These are phyloP conservation scores for Nicotiana noctiflora DNA, from an alignment of 257 asterid species.

Conservation along the genomic window DNA sequence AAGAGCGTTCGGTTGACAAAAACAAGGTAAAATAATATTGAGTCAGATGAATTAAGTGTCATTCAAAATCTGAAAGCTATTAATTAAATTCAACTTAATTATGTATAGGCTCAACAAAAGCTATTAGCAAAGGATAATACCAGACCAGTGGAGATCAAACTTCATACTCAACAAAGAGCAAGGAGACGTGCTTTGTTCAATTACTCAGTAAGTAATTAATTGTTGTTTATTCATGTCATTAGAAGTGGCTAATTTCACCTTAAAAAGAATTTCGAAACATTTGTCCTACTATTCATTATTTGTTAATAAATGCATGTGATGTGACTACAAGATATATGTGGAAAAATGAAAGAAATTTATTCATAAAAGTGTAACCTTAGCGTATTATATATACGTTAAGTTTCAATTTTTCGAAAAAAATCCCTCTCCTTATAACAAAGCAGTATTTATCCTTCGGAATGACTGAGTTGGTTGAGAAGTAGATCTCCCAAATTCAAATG, in stretches of 20 bases:
- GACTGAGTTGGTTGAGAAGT: too few relatives aligned
- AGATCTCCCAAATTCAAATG: too few relatives aligned
- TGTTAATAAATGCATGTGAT: neutral
- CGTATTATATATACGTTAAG: too few relatives aligned
- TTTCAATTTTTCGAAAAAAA: too few relatives aligned
- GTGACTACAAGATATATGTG: neutral
- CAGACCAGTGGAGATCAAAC: conserved; percentile 52
- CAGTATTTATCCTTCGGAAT: too few relatives aligned
- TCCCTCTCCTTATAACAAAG: too few relatives aligned
- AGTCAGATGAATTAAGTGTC: neutral
- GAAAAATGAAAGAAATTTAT: too few relatives aligned
- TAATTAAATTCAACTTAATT: neutral
- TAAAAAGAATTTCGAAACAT: neutral
- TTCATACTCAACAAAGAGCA: conserved; percentile 76
- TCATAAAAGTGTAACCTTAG: neutral
- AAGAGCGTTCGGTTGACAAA: conserved; percentile 20
- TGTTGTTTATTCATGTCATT: neutral
- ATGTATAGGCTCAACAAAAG: conserved; percentile 28
- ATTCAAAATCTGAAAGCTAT: neutral
- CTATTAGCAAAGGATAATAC: conserved; percentile 51
- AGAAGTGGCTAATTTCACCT: neutral
- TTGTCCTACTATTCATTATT: neutral
- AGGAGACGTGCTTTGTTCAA: conserved; percentile 56
- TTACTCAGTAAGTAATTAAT: conserved; percentile 40
- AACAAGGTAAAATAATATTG: conserved; percentile 4